Evolutionary conservation across 148 eudicot species (phyloP).

Genomic region (Mesembryanthemum crystallinum): DNA sequence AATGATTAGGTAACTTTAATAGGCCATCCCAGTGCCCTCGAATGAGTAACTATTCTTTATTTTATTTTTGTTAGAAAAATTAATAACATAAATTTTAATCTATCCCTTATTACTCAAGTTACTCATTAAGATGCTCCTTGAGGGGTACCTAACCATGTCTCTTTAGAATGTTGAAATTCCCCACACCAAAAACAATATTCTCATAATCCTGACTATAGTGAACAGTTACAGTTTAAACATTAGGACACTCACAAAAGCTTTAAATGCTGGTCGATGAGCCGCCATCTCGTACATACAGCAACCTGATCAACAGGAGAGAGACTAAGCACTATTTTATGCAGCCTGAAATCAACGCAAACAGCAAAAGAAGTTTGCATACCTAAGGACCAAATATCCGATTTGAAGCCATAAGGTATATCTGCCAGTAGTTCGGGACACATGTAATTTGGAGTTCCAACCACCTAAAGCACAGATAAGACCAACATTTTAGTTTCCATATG

Average conservation of each 20-base stretch:
- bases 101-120: too few species aligned
- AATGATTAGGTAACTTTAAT: too few species aligned
- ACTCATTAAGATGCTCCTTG: too few species aligned
- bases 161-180: not conserved
- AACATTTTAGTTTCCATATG: slow-evolving; percentile 11
- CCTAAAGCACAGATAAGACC: slow-evolving; percentile 44
- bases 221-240: not conserved
- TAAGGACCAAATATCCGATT: slow-evolving; percentile 98
- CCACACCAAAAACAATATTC: not conserved
- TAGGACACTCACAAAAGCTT: slow-evolving; percentile 82
- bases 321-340: slow-evolving; percentile 12
- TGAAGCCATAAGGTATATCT: slow-evolving; percentile 97
- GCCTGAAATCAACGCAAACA: not conserved
- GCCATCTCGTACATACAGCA: slow-evolving; percentile 99
- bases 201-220: not conserved
- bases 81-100: too few species aligned
- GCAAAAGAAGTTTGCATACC: slow-evolving; percentile 43
- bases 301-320: slow-evolving; percentile 46
- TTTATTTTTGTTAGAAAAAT: too few species aligned
- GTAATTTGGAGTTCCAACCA: slow-evolving; percentile 99
- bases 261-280: slow-evolving; percentile 96
- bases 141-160: too few species aligned
- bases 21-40: too few species aligned
- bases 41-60: too few species aligned
- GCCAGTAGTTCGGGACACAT: slow-evolving; percentile 99